A percentile compares a stretch with the other conserved stretches of the same genome.
Evolutionary conservation across 345 rosid genomes (phyloP).

Genomic region (Brassica incana): DNA sequence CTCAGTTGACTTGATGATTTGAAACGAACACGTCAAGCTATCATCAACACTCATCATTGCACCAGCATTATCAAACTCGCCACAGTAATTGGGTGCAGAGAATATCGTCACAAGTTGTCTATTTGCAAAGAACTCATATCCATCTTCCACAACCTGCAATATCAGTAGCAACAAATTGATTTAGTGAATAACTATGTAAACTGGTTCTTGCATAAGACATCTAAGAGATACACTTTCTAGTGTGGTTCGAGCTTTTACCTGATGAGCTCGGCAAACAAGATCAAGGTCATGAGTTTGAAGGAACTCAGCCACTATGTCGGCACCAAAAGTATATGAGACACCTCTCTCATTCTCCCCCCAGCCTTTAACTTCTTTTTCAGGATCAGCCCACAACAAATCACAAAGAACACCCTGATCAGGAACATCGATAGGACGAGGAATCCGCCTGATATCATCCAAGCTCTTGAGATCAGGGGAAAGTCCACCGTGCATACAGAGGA

Average conservation of each 20-base stretch:
- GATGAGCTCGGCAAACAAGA: conserved; percentile 30
- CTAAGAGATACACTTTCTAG: background rate
- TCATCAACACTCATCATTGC: conserved; percentile 26
- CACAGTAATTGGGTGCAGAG: conserved; percentile 27
- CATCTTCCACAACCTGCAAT: conserved; percentile 17
- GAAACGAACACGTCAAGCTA: conserved; percentile 28
- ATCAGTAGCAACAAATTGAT: background rate
- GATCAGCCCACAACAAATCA: conserved; percentile 26
- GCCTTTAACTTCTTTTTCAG: conserved; percentile 8
- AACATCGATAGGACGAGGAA: conserved; percentile 25
- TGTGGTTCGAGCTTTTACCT: conserved; percentile 16
- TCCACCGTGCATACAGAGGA: conserved; percentile 25
- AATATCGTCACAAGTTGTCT: conserved; percentile 22
- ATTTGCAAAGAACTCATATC: conserved; percentile 25
- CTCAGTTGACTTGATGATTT: conserved; percentile 20
- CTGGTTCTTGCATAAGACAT: background rate
- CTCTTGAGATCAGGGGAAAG: conserved; percentile 17
- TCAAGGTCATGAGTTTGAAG: conserved; percentile 25
- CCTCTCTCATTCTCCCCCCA: conserved; percentile 75
- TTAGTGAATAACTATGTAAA: background rate
- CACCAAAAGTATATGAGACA: conserved; percentile 71
- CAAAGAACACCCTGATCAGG: conserved; percentile 23
- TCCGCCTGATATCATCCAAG: conserved; percentile 22
- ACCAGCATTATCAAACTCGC: conserved; percentile 23
- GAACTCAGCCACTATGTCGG: conserved; percentile 57